These are phyloP conservation scores for Fragaria ananassa DNA, from an alignment of 306 rosid genomes.

Conservation along the genomic window DNA sequence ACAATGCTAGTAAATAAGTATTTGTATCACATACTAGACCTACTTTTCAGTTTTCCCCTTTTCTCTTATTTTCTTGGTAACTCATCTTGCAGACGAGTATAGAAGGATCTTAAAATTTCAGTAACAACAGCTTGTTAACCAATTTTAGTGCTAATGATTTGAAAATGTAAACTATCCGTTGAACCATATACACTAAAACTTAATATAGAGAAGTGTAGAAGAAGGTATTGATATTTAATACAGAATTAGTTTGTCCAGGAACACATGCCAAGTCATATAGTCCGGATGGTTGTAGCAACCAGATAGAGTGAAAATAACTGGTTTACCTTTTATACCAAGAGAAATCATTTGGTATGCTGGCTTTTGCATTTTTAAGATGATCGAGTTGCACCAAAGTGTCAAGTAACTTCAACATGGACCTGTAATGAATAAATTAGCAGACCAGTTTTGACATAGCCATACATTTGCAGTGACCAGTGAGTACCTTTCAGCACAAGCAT, in stretches of 20 bases:
- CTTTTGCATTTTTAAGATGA: conserved; percentile 97
- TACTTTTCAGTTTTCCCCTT: background rate
- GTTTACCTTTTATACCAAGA: conserved; percentile 96
- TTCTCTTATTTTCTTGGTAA: background rate
- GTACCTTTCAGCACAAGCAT: conserved; percentile 8
- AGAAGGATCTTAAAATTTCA: background rate
- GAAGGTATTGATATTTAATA: background rate
- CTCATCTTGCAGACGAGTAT: background rate
- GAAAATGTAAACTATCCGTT: background rate
- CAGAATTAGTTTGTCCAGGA: background rate
- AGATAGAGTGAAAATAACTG: conserved; percentile 1
- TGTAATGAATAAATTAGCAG: conserved; percentile 35
- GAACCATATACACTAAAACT: background rate
- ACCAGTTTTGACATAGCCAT: background rate
- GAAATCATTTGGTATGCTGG: conserved; percentile 98
- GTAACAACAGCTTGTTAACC: background rate
- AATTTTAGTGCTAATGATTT: background rate
- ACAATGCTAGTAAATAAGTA: background rate
- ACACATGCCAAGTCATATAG: background rate
- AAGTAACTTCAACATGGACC: conserved; percentile 97
- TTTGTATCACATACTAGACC: background rate
- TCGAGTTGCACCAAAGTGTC: conserved; percentile 97
- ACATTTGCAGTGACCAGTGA: background rate
- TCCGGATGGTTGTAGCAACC: background rate
- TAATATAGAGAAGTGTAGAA: background rate